A percentile compares a stretch with the other conserved stretches of the same genome.
phyloP scores from a whole-genome alignment of 2,329 filamentous ascomycete genomes.

The Aspergillus sp. region DNA sequence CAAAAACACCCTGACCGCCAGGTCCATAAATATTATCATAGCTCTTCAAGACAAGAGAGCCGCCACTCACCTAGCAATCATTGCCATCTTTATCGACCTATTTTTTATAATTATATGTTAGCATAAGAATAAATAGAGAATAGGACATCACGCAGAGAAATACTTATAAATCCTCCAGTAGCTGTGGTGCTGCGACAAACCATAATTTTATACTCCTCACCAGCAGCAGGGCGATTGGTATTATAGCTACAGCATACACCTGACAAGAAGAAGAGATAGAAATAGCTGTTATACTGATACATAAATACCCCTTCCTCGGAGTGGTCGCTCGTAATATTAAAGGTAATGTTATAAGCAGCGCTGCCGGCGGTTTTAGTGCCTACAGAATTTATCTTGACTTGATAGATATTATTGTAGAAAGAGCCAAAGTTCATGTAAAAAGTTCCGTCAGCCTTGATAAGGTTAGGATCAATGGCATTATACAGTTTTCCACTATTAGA shows the following conservation, averaged over 20 bases:
- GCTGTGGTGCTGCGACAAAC: conserved; percentile 60
- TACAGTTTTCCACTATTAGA: conserved; percentile 48
- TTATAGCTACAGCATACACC: conserved; percentile 64
- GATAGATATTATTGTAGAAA: conserved; percentile 68
- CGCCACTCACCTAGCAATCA: conserved; percentile 58
- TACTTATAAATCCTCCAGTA: conserved; percentile 55
- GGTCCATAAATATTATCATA: conserved; percentile 62
- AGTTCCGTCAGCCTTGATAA: conserved; percentile 46
- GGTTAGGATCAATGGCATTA: conserved; percentile 63
- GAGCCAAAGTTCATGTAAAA: conserved; percentile 65
- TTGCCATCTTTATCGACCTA: conserved; percentile 55
- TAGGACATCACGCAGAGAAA: too few relatives aligned
- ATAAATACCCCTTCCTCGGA: conserved; percentile 61
- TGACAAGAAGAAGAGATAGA: conserved; percentile 65
- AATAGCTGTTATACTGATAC: conserved; percentile 57
- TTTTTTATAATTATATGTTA: not conserved
- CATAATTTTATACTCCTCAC: conserved; percentile 65
- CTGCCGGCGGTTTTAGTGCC: conserved; percentile 32
- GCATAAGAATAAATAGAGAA: too few relatives aligned
- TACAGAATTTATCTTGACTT: conserved; percentile 51
- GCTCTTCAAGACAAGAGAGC: conserved; percentile 61
- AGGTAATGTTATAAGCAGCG: conserved; percentile 54
- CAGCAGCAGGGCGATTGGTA: conserved; percentile 51
- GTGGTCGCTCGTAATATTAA: conserved; percentile 53
- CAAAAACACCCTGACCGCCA: conserved; percentile 56